Conservation (phyloP, 305 asterid species). For the Fraxinus baroniana region DNA sequence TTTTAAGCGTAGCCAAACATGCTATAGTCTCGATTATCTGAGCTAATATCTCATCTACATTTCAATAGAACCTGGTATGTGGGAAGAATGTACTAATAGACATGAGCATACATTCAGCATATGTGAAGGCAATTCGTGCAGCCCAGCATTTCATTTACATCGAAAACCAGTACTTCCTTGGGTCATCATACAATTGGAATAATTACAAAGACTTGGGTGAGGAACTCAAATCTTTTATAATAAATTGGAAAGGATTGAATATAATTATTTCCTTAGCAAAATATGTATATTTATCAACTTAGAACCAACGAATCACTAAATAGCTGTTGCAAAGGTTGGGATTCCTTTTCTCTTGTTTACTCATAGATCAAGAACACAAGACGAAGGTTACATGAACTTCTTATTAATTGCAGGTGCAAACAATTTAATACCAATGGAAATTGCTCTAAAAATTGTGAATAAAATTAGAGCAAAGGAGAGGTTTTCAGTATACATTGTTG, state of each 20-base stretch:
- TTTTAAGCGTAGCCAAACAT: not conserved
- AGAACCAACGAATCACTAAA: not conserved
- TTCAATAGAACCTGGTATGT: conserved; percentile 68
- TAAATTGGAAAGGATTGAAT: not conserved
- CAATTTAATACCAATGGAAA: conserved; percentile 92
- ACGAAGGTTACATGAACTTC: not conserved
- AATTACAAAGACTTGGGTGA: conserved; percentile 58
- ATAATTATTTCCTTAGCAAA: not conserved
- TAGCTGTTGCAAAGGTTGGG: not conserved
- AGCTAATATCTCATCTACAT: conserved; percentile 13
- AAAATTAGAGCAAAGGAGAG: conserved; percentile 81
- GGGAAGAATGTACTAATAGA: conserved; percentile 84
- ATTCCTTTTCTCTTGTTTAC: not conserved
- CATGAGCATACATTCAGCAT: conserved; percentile 90
- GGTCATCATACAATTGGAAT: conserved; percentile 85
- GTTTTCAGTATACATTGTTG: conserved; percentile 71
- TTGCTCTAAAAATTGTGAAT: conserved; percentile 80
- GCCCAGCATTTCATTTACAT: conserved; percentile 92
- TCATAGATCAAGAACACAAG: not conserved
- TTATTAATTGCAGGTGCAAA: conserved; percentile 69
- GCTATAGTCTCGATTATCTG: not conserved
- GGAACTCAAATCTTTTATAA: conserved; percentile 7
- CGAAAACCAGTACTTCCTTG: conserved; percentile 94
- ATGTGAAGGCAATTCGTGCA: conserved; percentile 94
- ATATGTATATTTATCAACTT: not conserved